Evolutionary conservation across 306 rosid genomes (phyloP).

Genomic region (Canavalia gladiata): DNA sequence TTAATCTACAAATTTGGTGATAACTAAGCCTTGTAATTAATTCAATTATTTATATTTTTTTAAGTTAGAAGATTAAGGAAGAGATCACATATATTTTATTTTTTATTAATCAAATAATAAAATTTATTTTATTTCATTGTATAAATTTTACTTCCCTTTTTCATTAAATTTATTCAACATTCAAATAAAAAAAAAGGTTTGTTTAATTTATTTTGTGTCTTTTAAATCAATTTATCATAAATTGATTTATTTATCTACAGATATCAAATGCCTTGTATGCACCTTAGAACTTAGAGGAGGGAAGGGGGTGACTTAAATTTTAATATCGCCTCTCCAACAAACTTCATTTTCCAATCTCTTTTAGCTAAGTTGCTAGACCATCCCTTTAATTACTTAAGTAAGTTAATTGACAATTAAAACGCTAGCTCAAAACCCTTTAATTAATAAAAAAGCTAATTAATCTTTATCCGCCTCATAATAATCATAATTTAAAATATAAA

Average conservation of each 20-base stretch:
- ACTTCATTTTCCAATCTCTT: not conserved
- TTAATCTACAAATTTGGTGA: too few relatives aligned
- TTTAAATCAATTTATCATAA: too few relatives aligned
- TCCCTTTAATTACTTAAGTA: not conserved
- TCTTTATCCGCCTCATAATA: not conserved
- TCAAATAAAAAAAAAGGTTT: not conserved
- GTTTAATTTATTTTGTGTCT: too few relatives aligned
- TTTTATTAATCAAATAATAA: too few relatives aligned
- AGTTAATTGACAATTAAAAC: slow-evolving; percentile 12
- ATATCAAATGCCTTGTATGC: not conserved
- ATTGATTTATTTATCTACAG: not conserved
- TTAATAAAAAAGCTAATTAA: not conserved
- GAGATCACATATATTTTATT: too few relatives aligned
- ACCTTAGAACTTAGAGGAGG: not conserved
- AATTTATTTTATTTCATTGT: too few relatives aligned
- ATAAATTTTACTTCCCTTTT: not conserved
- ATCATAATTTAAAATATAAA: not conserved
- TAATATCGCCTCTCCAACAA: not conserved
- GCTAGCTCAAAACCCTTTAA: not conserved
- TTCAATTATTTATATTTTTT: too few relatives aligned
- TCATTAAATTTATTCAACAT: not conserved
- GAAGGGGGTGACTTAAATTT: not conserved
- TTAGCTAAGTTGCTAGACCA: not conserved
- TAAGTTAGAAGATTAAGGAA: too few relatives aligned
- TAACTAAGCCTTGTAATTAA: too few relatives aligned